A percentile compares a stretch with the other conserved stretches of the same genome.
Evolutionary conservation across 331 rosid species (phyloP).

Genomic region (Telfairia occidentalis): DNA sequence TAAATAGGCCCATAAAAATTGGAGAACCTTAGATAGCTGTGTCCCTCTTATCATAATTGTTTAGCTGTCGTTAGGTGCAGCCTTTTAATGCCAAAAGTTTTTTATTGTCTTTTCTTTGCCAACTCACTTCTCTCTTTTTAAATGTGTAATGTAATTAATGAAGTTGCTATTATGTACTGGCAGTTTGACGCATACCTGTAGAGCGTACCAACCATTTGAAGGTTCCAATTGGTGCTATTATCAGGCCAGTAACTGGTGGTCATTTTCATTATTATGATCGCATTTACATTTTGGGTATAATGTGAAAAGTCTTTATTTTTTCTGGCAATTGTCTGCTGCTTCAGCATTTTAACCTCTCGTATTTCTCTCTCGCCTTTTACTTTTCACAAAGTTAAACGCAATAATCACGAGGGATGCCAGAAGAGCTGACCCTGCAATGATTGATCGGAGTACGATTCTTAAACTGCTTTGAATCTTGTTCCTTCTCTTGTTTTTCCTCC

Average conservation of each 20-base stretch:
- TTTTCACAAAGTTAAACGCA: constrained; percentile 25
- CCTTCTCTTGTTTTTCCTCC: constrained; percentile 15
- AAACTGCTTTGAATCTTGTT: constrained; percentile 10
- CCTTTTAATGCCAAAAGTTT: constrained; percentile 22
- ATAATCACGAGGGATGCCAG: constrained; percentile 30
- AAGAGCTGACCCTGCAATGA: constrained; percentile 53
- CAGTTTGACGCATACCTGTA: not conserved
- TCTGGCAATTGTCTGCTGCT: not conserved
- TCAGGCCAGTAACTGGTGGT: not conserved
- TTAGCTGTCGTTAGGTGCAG: constrained; percentile 13
- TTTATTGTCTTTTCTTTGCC: constrained; percentile 15
- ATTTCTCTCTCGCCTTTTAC: constrained; percentile 19
- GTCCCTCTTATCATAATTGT: constrained; percentile 2
- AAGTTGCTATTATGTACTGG: not conserved
- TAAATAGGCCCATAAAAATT: constrained; percentile 10
- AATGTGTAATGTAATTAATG: not conserved
- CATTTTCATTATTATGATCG: not conserved
- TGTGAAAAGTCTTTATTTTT: constrained; percentile 1
- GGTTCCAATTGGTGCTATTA: not conserved
- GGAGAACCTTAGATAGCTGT: constrained; percentile 13
- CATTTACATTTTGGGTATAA: not conserved
- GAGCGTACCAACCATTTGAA: not conserved
- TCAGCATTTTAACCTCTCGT: not conserved
- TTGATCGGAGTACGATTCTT: constrained; percentile 28
- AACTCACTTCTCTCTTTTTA: not conserved